Conservation (phyloP, 179 eudicot species). For the Silene noctiflora region DNA sequence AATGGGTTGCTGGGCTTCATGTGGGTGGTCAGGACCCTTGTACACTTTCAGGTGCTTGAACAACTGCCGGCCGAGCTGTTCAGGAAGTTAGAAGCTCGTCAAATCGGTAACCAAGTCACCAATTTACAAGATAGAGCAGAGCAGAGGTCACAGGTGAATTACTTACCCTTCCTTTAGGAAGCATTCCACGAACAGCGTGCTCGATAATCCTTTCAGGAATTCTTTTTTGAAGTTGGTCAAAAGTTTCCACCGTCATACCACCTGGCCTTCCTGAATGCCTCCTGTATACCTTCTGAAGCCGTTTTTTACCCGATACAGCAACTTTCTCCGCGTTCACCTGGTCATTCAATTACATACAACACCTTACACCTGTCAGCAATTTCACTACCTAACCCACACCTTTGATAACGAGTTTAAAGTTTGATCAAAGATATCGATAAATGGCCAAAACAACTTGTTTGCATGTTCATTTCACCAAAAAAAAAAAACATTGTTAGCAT, state of each 20-base stretch:
- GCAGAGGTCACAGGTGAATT: neutral
- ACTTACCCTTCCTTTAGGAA: conserved; percentile 90
- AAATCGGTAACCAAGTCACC: neutral
- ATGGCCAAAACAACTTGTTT: neutral
- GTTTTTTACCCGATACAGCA: conserved; percentile 90
- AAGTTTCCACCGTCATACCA: conserved; percentile 93
- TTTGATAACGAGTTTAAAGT: neutral
- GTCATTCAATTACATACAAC: conserved; percentile 13
- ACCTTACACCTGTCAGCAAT: neutral
- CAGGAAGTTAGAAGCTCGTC: neutral
- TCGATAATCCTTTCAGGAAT: conserved; percentile 95
- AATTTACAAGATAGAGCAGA: neutral
- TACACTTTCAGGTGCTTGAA: conserved; percentile 95
- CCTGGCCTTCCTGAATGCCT: conserved; percentile 99
- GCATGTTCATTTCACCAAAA: neutral
- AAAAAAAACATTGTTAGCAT: neutral
- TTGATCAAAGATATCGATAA: neutral
- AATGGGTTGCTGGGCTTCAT: conserved; percentile 77
- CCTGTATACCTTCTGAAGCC: conserved; percentile 78
- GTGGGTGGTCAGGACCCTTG: conserved; percentile 84
- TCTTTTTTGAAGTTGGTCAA: conserved; percentile 90
- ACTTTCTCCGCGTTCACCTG: conserved; percentile 92
- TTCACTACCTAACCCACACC: neutral
- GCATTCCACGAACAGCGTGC: conserved; percentile 99
- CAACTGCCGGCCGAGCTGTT: conserved; percentile 80